Evolutionary conservation across 768 basidiomycete genomes (phyloP), one percentile per base, ranked within the genome.

Genomic region (Termitomyces sp.): DNA sequence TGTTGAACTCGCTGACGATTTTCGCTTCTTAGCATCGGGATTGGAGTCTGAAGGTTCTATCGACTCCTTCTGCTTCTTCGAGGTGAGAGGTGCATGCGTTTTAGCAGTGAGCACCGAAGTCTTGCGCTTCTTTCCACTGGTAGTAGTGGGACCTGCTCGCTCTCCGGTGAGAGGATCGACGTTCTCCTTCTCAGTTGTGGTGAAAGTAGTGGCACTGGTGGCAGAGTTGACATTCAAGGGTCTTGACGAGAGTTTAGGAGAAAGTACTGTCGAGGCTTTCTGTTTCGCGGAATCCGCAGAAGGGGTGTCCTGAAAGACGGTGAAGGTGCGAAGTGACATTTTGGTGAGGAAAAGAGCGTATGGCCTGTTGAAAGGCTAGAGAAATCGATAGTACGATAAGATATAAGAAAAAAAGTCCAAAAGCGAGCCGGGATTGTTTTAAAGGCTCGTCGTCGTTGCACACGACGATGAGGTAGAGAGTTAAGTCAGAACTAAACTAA

Each of bases 81-180:
- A 56, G 31, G 71, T 59, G 16, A 73, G 51, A 20, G 73, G 69
- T 29, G 67, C 56, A 25, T 73, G 69, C 2, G 73, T 63, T 65
- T 88, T 88, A 39, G 80, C 79, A 22, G 78, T 72, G 45, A 88
- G 80, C 0, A 78, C 81, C 43, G 68, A 70, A 0, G 82, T 84
- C 66, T 88, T 88, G 56, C 86, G 79, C 66, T 88, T 88, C 73
- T 88, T 88, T 16, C 70, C 67, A 52, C 57, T 64, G 5, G 59
- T 60, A 2, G 60, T 59, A 15, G 72, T 63, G 16, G 76, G 63
- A 33, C 73, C 78, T 3, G 83, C 69, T 35, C 81, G 83, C 56
- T 81, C 78, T 6, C 89, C 89, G 3, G 89, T 91, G 61, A 85
- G 58, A 42, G 89, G 89, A 67, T 91, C 78, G 41, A 85, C 74